Conservation (phyloP, 2,329 filamentous ascomycete genomes). For the Nigrograna mackinnonii region DNA sequence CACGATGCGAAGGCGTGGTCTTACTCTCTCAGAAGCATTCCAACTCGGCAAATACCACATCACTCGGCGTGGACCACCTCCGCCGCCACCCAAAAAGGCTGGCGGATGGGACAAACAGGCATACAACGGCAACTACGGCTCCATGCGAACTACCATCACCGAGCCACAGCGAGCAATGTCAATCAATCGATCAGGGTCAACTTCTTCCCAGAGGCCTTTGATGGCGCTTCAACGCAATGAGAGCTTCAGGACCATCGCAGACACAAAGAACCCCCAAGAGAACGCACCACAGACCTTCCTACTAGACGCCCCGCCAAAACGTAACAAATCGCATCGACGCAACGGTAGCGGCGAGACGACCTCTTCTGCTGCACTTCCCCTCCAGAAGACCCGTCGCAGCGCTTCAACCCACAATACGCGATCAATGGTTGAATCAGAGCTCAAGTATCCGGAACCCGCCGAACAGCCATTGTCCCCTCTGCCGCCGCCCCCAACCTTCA, state of each 20-base stretch:
- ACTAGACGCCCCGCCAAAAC: slow-evolving; percentile 23
- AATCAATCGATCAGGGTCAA: slow-evolving; percentile 28
- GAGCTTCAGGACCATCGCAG: slow-evolving; percentile 27
- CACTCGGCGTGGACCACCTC: slow-evolving; percentile 22
- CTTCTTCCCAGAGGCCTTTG: slow-evolving; percentile 30
- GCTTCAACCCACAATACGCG: slow-evolving; percentile 36
- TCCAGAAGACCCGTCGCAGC: slow-evolving; percentile 27
- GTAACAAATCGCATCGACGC: slow-evolving; percentile 30
- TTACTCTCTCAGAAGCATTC: slow-evolving; percentile 32
- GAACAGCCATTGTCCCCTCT: slow-evolving; percentile 20
- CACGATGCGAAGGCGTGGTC: slow-evolving; percentile 41
- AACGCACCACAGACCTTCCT: slow-evolving; percentile 25
- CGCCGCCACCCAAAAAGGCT: slow-evolving; percentile 22
- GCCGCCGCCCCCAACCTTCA: slow-evolving; percentile 40
- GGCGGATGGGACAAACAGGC: slow-evolving; percentile 17
- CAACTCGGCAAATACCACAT: slow-evolving; percentile 25
- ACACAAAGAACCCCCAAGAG: slow-evolving; percentile 17
- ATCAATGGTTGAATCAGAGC: slow-evolving; percentile 26
- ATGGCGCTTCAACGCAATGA: slow-evolving; percentile 31
- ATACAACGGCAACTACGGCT: slow-evolving; percentile 24
- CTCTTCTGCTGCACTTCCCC: slow-evolving; percentile 34
- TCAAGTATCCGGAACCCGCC: slow-evolving; percentile 23
- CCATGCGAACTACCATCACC: slow-evolving; percentile 25
- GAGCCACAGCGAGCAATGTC: slow-evolving; percentile 25
- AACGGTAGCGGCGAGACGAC: slow-evolving; percentile 31